Percentiles rank a stretch among this genome's conserved stretches.
Conservation (phyloP, 495 filamentous ascomycete genomes). For the Penicillium verhagenii region DNA sequence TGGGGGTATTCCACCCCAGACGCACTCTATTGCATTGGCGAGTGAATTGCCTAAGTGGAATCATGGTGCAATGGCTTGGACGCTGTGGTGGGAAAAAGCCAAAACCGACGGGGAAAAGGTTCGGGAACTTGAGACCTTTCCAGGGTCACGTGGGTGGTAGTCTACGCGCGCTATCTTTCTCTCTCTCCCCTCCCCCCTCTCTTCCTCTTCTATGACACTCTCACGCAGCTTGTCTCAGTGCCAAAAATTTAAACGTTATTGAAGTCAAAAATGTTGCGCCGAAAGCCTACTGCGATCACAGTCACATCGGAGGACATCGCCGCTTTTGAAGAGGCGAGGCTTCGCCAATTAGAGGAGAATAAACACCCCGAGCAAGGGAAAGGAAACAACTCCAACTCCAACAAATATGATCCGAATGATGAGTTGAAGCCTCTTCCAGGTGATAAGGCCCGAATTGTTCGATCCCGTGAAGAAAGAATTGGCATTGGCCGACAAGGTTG, state of each 20-base stretch:
- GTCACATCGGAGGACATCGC: conserved; percentile 77
- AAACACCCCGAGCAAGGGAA: conserved; percentile 21
- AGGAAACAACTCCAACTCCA: conserved; percentile 15
- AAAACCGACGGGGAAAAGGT: not conserved
- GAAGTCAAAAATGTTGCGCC: conserved; percentile 65
- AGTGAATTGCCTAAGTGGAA: conserved; percentile 27
- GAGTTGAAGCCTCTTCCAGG: conserved; percentile 56
- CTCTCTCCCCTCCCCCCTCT: not conserved
- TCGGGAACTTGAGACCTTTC: not conserved
- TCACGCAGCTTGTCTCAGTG: not conserved
- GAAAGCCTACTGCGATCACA: conserved; percentile 72
- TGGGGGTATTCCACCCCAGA: conserved; percentile 8
- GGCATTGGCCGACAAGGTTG: conserved; percentile 38
- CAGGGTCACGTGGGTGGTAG: not conserved
- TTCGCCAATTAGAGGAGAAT: conserved; percentile 32
- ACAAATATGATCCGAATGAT: conserved; percentile 55
- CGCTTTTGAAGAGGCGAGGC: conserved; percentile 65
- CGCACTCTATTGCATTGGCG: conserved; percentile 18
- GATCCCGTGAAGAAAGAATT: conserved; percentile 51
- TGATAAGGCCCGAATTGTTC: conserved; percentile 50
- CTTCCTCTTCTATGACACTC: not conserved
- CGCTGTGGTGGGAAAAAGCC: conserved; percentile 6
- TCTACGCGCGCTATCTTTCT: too few relatives aligned
- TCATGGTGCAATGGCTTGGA: conserved; percentile 26
- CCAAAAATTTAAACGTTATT: not conserved